phyloP scores from a whole-genome alignment of 2,329 filamentous ascomycete species.

The Fusarium setosum region DNA sequence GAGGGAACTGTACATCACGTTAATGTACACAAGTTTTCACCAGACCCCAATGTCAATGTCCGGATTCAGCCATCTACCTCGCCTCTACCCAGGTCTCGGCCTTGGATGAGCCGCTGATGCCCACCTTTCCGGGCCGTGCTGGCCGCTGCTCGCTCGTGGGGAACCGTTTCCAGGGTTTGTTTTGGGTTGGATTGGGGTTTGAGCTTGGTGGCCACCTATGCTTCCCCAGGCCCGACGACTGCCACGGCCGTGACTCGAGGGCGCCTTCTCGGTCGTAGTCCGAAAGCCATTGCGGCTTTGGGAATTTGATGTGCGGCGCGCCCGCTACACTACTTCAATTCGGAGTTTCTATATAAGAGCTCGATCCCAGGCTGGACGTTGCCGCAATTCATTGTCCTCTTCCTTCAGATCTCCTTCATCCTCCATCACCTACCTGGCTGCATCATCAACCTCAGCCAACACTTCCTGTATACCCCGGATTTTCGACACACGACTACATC shows the following conservation, averaged over 20 bases:
- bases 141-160: slow-evolving; percentile 7
- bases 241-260: slow-evolving; percentile 26
- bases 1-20: neutral
- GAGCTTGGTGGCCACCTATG: slow-evolving; percentile 16
- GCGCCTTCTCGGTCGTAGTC: slow-evolving; percentile 36
- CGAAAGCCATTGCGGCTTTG: slow-evolving; percentile 33
- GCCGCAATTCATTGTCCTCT: slow-evolving; percentile 3
- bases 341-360: slow-evolving; percentile 28
- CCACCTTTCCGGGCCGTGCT: neutral
- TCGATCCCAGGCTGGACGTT: neutral
- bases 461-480: neutral
- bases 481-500: neutral
- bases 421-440: neutral
- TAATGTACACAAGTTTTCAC: slow-evolving; percentile 19
- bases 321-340: slow-evolving; percentile 1
- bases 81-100: slow-evolving; percentile 2
- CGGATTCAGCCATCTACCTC: slow-evolving; percentile 2
- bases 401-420: neutral
- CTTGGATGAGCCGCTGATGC: slow-evolving; percentile 1
- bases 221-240: slow-evolving; percentile 41
- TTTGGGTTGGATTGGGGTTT: slow-evolving; percentile 19
- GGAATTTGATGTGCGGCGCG: slow-evolving; percentile 35
- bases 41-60: slow-evolving; percentile 5
- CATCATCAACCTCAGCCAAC: neutral
- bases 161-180: slow-evolving; percentile 5